Evolutionary conservation across 2,329 filamentous ascomycete genomes (phyloP), one percentile per base, ranked within the genome.

Genomic region (Leptographium radiaticola): DNA sequence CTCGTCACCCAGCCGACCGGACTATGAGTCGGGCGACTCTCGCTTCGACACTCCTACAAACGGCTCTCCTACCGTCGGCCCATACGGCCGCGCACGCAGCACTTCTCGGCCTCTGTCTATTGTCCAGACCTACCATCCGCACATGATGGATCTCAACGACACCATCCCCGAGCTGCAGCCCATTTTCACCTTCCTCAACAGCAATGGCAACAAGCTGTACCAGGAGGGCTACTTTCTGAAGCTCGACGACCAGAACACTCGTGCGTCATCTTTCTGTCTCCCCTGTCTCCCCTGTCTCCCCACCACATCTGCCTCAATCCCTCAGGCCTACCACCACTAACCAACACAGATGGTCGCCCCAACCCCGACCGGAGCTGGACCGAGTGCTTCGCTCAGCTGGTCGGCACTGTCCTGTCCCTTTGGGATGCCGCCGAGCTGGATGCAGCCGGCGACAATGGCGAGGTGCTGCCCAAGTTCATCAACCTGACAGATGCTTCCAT

Each of bases 171-270:
- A 98, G 75, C 76, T 98, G 58, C 86, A 89, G 71, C 91, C 90
- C 59, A 90, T 97, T 63, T 97, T 97, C 69, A 87, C 81, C 57
- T 93, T 89, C 65, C 78, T 98, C 60, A 97, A 95, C 71, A 93
- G 86, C 69, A 93, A 98, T 68, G 85, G 83, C 55, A 96, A 96
- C 69, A 97, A 97, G 71, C 74, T 97, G 54, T 98, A 97, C 67
- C 90, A 96, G 62, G 93, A 98, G 71, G 93, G 93, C 40, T 98
- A 97, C 65, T 97, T 98, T 61, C 71, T 98, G 62, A 98, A 97
- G 70, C 74, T 98, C 49, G 91, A 96, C 67, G 93, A 98, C 68
- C 83, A 95, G 61, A 94, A 97, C 64, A 84, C 83, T 53, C 84
- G 90, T 95, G 79, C 62, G 88, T 80, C 8, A 13, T 15, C 40